phyloP scores from a whole-genome alignment of 768 basidiomycete species.

The Panellus pusillus region DNA sequence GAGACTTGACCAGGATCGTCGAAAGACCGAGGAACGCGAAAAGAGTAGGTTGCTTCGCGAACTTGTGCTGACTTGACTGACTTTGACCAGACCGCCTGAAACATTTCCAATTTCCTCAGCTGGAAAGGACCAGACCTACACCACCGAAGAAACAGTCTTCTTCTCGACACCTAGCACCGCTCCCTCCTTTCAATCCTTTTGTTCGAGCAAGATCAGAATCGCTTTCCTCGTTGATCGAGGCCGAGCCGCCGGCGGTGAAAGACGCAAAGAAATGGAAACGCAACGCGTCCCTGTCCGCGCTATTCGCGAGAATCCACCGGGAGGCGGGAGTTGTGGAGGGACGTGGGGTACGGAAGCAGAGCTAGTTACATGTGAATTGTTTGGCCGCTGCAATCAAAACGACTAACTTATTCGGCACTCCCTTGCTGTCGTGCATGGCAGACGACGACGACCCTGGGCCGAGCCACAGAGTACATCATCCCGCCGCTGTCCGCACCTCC shows the following conservation, averaged over 20 bases:
- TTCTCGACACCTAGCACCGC: conserved; percentile 23
- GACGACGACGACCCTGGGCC: not conserved
- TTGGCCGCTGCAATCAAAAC: no score
- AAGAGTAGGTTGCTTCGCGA: not conserved
- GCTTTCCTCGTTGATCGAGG: conserved; percentile 24
- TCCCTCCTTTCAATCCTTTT: conserved; percentile 29
- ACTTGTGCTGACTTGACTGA: not conserved
- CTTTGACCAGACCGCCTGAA: not conserved
- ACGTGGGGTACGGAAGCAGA: not conserved
- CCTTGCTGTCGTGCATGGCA: not conserved
- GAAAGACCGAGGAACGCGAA: not conserved
- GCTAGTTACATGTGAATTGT: no score
- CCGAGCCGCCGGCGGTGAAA: not conserved
- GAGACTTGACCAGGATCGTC: not conserved
- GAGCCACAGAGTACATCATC: not conserved
- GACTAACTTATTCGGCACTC: not conserved
- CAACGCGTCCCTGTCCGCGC: conserved; percentile 10
- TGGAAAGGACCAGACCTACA: not conserved
- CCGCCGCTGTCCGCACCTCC: not conserved
- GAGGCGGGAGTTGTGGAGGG: not conserved
- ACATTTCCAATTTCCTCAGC: conserved; percentile 4
- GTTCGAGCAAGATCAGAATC: conserved; percentile 28
- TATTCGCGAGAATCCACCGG: conserved; percentile 13
- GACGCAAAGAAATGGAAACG: conserved; percentile 6
- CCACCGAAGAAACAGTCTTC: not conserved